Percentiles rank a stretch among this genome's conserved stretches.
phyloP scores from a whole-genome alignment of 2,329 filamentous ascomycete species.

The Fusarium sp. region DNA sequence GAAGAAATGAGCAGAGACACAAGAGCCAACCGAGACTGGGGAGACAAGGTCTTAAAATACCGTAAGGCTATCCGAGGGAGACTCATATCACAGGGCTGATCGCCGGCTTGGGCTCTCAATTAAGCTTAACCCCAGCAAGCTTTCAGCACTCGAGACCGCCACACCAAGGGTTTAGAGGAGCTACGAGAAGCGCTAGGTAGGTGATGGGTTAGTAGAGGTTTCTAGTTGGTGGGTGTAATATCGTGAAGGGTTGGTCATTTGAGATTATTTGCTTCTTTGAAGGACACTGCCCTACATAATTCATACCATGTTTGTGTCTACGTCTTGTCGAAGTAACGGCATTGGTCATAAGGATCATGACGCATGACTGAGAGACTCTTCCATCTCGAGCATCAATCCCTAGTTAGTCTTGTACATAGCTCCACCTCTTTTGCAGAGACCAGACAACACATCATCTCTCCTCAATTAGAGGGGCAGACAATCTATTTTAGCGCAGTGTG shows the following conservation, averaged over 20 bases:
- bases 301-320: background rate
- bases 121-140: conserved; percentile 24
- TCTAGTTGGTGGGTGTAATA: conserved; percentile 11
- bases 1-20: background rate
- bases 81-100: conserved; percentile 15
- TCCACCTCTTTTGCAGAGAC: background rate
- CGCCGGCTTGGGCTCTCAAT: conserved; percentile 11
- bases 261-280: conserved; percentile 2
- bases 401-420: background rate
- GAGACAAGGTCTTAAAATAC: conserved; percentile 23
- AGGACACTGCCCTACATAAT: background rate
- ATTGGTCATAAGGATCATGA: background rate
- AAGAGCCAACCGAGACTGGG: conserved; percentile 5
- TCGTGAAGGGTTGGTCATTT: conserved; percentile 3
- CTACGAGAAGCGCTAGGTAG: conserved; percentile 15
- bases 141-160: conserved; percentile 19
- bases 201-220: background rate
- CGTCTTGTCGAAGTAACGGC: background rate
- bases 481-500: conserved; percentile 19
- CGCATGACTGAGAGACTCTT: background rate
- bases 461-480: conserved; percentile 28
- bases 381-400: background rate
- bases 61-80: conserved; percentile 16
- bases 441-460: background rate
- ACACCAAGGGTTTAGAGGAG: conserved; percentile 15